Percentiles rank a stretch among this genome's conserved stretches.
These are phyloP conservation scores for Rhodotorula sp. DNA, from an alignment of 1,284 basidiomycete genomes.

Conservation along the genomic window DNA sequence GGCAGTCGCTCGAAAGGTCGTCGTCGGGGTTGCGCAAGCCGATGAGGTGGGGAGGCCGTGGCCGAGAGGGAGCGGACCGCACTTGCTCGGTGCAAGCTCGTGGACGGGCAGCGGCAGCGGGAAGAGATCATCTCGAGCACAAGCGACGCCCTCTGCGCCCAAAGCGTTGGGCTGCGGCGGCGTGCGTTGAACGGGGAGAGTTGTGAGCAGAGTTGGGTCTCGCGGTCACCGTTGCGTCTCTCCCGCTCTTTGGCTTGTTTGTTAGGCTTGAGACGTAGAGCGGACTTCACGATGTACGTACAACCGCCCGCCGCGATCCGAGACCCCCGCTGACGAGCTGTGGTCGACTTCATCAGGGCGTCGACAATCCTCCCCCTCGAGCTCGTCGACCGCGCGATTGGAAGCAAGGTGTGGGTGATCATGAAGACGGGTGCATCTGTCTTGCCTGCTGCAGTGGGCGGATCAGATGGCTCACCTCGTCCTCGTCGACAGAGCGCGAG, in stretches of 20 bases:
- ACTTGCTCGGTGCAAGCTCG: background rate
- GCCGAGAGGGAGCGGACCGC: too few relatives aligned
- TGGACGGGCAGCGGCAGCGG: background rate
- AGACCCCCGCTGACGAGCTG: constrained; percentile 12
- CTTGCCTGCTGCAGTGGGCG: too few relatives aligned
- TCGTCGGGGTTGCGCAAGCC: too few relatives aligned
- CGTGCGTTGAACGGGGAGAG: background rate
- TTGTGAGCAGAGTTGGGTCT: background rate
- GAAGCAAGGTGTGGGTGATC: constrained; percentile 89
- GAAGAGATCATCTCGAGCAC: background rate
- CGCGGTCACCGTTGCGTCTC: background rate
- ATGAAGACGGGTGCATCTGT: constrained; percentile 68
- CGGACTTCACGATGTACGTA: background rate
- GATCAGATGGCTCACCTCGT: background rate
- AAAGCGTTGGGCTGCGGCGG: too few relatives aligned
- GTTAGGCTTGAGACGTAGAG: too few relatives aligned
- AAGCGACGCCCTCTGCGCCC: background rate
- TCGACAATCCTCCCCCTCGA: constrained; percentile 68
- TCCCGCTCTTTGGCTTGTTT: background rate
- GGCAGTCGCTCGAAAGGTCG: background rate
- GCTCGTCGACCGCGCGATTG: constrained; percentile 91
- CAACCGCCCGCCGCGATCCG: background rate
- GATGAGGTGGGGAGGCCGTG: too few relatives aligned
- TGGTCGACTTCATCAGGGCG: constrained; percentile 53
- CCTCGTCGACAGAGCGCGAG: constrained; percentile 64